These are phyloP conservation scores for Marsdenia floribunda DNA, from an alignment of 257 asterid genomes.

Conservation along the genomic window DNA sequence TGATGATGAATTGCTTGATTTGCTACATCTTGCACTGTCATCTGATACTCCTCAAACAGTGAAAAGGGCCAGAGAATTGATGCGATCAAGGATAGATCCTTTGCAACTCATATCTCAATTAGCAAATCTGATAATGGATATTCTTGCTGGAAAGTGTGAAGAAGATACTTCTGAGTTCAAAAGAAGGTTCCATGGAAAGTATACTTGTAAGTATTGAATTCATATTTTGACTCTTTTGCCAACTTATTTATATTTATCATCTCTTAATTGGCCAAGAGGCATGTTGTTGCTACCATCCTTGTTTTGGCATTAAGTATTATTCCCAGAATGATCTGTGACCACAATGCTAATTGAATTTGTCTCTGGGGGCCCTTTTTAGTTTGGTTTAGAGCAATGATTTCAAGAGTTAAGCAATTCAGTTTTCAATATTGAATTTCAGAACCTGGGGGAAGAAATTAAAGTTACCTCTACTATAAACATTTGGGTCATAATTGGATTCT, in stretches of 20 bases:
- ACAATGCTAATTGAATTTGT: not conserved
- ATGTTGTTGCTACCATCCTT: not conserved
- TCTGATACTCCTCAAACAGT: slow-evolving; percentile 82
- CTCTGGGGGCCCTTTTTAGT: not conserved
- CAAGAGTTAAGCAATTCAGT: not conserved
- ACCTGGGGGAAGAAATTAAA: not conserved
- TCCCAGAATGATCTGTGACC: not conserved
- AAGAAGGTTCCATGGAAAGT: slow-evolving; percentile 40
- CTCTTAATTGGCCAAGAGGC: not conserved
- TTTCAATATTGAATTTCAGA: not conserved
- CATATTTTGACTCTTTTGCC: not conserved
- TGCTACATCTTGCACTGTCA: slow-evolving; percentile 71
- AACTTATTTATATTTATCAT: not conserved
- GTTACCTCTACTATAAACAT: not conserved
- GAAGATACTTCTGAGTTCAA: slow-evolving; percentile 44
- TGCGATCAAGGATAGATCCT: slow-evolving; percentile 82
- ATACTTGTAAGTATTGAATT: slow-evolving; percentile 44
- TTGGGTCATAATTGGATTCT: not conserved
- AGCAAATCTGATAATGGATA: slow-evolving; percentile 81
- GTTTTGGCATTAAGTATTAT: not conserved
- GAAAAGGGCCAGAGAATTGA: slow-evolving; percentile 71
- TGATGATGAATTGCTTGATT: slow-evolving; percentile 80
- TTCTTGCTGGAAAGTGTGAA: slow-evolving; percentile 72
- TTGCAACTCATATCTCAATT: slow-evolving; percentile 82
- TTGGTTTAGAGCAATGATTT: not conserved